Evolutionary conservation across 169 alveolate genomes (phyloP), one percentile per base, ranked within the genome.

Genomic region (Besnoitia besnoiti): DNA sequence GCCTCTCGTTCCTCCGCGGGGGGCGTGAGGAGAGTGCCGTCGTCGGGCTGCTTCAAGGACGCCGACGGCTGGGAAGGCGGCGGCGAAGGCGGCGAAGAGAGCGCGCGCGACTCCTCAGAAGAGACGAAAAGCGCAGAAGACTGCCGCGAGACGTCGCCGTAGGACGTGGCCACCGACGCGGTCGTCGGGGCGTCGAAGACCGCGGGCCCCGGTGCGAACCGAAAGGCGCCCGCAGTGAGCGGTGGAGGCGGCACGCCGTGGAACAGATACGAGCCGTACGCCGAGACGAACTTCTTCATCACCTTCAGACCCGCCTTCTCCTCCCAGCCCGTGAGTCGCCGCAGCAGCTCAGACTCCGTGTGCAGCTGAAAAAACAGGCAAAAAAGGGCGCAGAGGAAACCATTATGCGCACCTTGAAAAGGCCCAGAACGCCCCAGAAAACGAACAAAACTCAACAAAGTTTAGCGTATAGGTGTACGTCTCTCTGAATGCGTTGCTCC

Each of bases 271-370:
- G 90, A 49, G 21, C 93, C 88, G 67, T 77, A 90, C 40, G 85
- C 30, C 19, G 93, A 90, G 27, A 79, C 93, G 62, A 90, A 90
- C 40, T 90, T 90, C 89, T 90, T 90, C 93, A 90, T 90, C 37
- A 90, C 93, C 49, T 79, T 77, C 49, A 90, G 79, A 5, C 93
- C 93, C 51, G 67, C 90, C 61, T 77, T 90, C 47, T 61, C 59
- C 39, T 37, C 35, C 93, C 93, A 90, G 14, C 93, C 93, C 14
- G 93, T 90, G n/a, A 90, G 85, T 61, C 55, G 67, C 46, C 90
- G 93, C 67, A 90, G 91, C 61, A 87, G 85, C 37, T 73, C 91
- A 35, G 91, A 73, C 85, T 87, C 91, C 24, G 40, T 85, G 33
- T 37, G 46, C 61, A 87, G 91, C 55, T 87, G 91, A 62, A 61